Evolutionary conservation across 2,329 filamentous ascomycete genomes (phyloP).

Genomic region (Alternaria consortialis): DNA sequence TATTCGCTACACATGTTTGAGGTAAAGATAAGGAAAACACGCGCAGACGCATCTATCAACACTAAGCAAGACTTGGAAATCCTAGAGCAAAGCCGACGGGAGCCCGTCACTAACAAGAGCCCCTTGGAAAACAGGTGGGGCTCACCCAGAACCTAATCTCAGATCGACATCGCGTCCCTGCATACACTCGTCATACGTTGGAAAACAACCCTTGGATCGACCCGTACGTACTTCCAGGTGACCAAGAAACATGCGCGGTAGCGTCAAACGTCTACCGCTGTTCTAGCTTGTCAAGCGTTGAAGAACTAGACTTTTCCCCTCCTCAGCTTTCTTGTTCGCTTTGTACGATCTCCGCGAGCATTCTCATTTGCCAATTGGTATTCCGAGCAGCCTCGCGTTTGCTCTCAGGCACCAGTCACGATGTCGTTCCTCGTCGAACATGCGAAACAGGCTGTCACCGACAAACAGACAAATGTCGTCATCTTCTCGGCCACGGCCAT

Average conservation of each 20-base stretch:
- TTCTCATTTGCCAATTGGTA: background rate
- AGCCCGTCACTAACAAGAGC: background rate
- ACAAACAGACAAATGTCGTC: constrained; percentile 60
- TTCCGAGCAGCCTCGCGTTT: background rate
- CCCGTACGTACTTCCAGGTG: constrained; percentile 15
- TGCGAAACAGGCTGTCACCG: constrained; percentile 29
- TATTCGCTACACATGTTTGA: background rate
- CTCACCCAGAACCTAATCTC: constrained; percentile 17
- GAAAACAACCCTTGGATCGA: constrained; percentile 5
- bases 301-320: background rate
- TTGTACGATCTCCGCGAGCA: background rate
- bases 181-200: constrained; percentile 30
- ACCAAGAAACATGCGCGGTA: constrained; percentile 22
- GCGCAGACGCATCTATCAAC: background rate
- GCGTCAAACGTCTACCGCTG: constrained; percentile 10
- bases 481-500: constrained; percentile 64
- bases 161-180: constrained; percentile 22
- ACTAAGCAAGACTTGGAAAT: background rate
- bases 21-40: background rate
- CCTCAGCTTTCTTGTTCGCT: background rate
- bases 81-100: background rate
- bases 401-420: background rate
- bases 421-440: constrained; percentile 15
- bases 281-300: background rate
- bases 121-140: constrained; percentile 17